Percentiles rank a stretch among this genome's conserved stretches.
Evolutionary conservation across 352 stramenopile genomes (phyloP).

Genomic region (Pythium guiyangense): DNA sequence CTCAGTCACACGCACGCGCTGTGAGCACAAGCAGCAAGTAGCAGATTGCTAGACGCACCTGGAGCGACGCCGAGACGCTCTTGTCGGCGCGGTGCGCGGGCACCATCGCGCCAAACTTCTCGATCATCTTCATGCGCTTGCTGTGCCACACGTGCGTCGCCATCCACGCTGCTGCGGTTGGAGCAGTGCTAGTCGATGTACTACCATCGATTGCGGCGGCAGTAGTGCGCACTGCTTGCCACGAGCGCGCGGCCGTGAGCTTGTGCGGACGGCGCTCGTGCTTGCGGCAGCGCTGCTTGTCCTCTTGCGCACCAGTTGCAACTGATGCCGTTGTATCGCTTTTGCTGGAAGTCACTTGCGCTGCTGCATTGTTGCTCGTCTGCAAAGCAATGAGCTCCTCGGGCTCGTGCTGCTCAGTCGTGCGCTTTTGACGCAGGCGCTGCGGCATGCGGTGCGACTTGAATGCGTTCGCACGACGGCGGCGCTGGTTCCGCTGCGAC

Average conservation of each 20-base stretch:
- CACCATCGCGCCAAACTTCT: constrained; percentile 44
- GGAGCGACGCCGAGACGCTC: constrained; percentile 56
- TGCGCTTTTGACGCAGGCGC: constrained; percentile 27
- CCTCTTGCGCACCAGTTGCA: background rate
- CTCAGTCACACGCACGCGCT: background rate
- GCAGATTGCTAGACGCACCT: constrained; percentile 7
- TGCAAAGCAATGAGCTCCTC: constrained; percentile 20
- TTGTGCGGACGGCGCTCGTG: constrained; percentile 52
- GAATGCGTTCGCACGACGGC: constrained; percentile 73
- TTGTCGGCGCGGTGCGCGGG: constrained; percentile 49
- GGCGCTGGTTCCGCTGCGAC: constrained; percentile 56
- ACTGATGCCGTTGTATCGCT: background rate
- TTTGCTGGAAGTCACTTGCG: background rate
- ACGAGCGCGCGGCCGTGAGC: constrained; percentile 33
- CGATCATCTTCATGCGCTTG: constrained; percentile 69
- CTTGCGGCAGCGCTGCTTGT: constrained; percentile 42
- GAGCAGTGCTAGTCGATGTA: background rate
- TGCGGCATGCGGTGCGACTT: constrained; percentile 68
- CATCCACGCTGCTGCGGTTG: constrained; percentile 32
- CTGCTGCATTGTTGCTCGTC: background rate
- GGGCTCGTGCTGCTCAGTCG: constrained; percentile 6
- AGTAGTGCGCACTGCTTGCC: constrained; percentile 10
- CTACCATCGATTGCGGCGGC: background rate
- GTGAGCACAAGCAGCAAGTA: background rate
- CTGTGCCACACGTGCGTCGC: constrained; percentile 70